phyloP scores from a whole-genome alignment of 148 eudicot genomes.

The Amaranthus cruentus region DNA sequence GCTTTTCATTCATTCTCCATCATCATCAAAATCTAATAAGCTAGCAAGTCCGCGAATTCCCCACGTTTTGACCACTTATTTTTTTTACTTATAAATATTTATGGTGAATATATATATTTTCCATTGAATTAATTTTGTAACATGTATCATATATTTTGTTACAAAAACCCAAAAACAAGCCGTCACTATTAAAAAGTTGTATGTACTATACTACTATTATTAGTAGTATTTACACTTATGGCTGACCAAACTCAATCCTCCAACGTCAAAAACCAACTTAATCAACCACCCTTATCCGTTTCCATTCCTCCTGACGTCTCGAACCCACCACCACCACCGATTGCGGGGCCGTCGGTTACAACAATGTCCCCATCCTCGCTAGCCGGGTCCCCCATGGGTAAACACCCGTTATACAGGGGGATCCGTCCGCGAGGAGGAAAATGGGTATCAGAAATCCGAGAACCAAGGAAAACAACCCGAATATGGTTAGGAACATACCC shows the following conservation, averaged over 20 bases:
- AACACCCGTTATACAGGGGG: constrained; percentile 48
- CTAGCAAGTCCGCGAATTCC: constrained; percentile 15
- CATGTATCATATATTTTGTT: too few species aligned
- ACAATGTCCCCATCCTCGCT: neutral
- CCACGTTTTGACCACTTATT: constrained; percentile 22
- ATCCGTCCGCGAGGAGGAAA: constrained; percentile 57
- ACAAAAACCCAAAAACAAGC: too few species aligned
- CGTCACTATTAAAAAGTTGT: too few species aligned
- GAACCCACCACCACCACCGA: neutral
- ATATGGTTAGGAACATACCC: constrained; percentile 71
- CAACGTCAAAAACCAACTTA: neutral
- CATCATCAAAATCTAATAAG: too few species aligned
- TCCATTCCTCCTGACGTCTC: neutral
- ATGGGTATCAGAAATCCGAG: constrained; percentile 74
- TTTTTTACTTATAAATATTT: neutral
- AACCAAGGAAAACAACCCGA: constrained; percentile 59
- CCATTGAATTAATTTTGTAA: neutral
- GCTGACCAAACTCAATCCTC: constrained; percentile 5
- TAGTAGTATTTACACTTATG: neutral
- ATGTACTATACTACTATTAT: too few species aligned
- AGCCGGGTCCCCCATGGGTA: constrained; percentile 20
- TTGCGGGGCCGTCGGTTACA: neutral
- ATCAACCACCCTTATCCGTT: constrained; percentile 5
- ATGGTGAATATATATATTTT: neutral
- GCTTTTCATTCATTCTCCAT: neutral